Conservation (phyloP, 2,329 filamentous ascomycete genomes). For the Pseudogymnoascus sp. region DNA sequence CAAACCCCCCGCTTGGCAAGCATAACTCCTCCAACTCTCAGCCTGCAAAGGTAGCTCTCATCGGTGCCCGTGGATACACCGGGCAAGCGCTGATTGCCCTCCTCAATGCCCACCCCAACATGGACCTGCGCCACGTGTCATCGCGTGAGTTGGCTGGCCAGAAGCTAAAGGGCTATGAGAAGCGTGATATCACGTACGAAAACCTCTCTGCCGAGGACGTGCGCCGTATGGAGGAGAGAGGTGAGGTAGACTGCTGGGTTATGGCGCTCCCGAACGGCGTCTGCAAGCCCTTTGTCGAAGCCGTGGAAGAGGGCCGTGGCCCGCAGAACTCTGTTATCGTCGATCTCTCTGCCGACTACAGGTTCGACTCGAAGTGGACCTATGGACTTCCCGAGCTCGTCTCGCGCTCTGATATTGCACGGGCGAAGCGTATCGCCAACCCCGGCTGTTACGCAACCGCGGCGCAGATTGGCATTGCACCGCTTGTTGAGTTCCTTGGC, state of each 20-base stretch:
- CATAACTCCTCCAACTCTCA: constrained; percentile 78
- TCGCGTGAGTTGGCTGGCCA: constrained; percentile 86
- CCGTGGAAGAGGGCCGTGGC: constrained; percentile 62
- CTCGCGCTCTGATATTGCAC: constrained; percentile 65
- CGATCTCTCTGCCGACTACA: constrained; percentile 93
- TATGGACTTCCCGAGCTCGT: constrained; percentile 87
- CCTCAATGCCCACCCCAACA: constrained; percentile 77
- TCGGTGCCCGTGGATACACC: constrained; percentile 89
- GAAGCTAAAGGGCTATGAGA: constrained; percentile 80
- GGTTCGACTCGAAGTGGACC: constrained; percentile 77
- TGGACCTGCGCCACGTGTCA: constrained; percentile 86
- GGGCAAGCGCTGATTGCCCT: constrained; percentile 84
- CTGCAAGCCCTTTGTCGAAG: constrained; percentile 88
- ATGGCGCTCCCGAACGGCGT: constrained; percentile 95
- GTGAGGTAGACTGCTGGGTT: constrained; percentile 90
- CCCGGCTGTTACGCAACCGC: constrained; percentile 95
- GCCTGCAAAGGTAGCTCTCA: constrained; percentile 74
- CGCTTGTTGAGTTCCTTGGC: constrained; percentile 66
- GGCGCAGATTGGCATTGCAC: constrained; percentile 80
- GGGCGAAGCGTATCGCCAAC: constrained; percentile 77
- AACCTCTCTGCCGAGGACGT: constrained; percentile 84
- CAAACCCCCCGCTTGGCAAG: constrained; percentile 81
- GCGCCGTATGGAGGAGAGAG: constrained; percentile 70
- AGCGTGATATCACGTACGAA: constrained; percentile 87
- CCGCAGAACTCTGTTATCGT: constrained; percentile 66